phyloP scores from a whole-genome alignment of 179 eudicot genomes.

The Sideroxylon spinosum region DNA sequence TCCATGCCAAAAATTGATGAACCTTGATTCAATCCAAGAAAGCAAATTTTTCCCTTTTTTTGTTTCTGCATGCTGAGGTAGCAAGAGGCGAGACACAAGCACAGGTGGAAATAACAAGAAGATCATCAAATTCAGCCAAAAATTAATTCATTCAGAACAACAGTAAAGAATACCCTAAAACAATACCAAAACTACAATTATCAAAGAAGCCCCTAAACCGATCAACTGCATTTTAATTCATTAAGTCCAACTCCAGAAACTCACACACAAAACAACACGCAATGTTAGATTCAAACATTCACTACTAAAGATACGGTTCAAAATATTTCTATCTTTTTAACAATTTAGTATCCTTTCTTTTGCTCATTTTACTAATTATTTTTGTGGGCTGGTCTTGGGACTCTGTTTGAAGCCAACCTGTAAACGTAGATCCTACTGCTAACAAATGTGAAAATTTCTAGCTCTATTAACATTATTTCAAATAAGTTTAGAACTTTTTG shows the following conservation, averaged over 20 bases:
- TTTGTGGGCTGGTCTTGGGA: no score
- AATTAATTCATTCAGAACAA: neutral
- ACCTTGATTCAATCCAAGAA: neutral
- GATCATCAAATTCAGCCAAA: conserved; percentile 5
- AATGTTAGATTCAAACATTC: neutral
- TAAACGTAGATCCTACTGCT: no score
- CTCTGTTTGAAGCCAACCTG: no score
- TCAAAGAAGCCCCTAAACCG: neutral
- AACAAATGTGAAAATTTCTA: no score
- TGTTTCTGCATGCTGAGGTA: neutral
- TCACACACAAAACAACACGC: neutral
- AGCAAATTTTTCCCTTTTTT: neutral
- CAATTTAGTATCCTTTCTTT: no score
- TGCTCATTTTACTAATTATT: no score
- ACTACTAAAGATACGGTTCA: neutral
- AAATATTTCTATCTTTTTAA: neutral
- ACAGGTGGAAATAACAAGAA: neutral
- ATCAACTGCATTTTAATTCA: neutral
- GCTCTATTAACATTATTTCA: no score
- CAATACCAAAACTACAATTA: neutral
- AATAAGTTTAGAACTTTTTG: no score
- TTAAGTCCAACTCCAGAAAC: neutral
- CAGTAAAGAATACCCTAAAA: no score
- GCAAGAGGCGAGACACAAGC: neutral
- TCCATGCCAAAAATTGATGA: neutral